A percentile compares a stretch with the other conserved stretches of the same genome.
These are phyloP conservation scores for Podaxis sp. DNA, from an alignment of 768 basidiomycete species.

Conservation along the genomic window DNA sequence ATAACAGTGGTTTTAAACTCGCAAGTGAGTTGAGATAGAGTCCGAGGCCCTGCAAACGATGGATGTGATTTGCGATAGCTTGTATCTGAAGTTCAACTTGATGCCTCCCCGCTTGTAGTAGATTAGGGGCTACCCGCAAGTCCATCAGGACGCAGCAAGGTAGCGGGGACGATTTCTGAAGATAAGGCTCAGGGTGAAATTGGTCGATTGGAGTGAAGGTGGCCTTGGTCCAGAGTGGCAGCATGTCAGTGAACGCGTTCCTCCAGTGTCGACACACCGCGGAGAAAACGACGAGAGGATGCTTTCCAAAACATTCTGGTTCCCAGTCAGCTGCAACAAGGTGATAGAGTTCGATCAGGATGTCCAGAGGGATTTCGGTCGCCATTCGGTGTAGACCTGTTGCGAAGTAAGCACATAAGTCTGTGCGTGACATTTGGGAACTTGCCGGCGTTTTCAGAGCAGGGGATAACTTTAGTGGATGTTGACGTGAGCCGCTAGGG, in stretches of 20 bases:
- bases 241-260: neutral
- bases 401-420: neutral
- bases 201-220: conserved; percentile 13
- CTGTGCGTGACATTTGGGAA: neutral
- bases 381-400: neutral
- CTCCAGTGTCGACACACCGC: conserved; percentile 23
- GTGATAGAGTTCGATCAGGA: neutral
- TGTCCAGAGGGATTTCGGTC: neutral
- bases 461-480: neutral
- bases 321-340: conserved; percentile 1
- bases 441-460: neutral
- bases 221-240: conserved; percentile 30
- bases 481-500: too few relatives aligned
- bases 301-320: neutral
- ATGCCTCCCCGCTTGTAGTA: neutral
- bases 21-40: neutral
- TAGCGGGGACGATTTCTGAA: conserved; percentile 27
- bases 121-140: neutral
- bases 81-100: neutral
- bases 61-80: neutral
- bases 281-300: conserved; percentile 15
- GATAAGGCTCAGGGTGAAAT: conserved; percentile 19
- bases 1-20: neutral
- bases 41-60: neutral
- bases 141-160: conserved; percentile 1